Base-by-base conservation (phyloP, 352 stramenopile genomes). In the Blastocystis sp. region DNA sequence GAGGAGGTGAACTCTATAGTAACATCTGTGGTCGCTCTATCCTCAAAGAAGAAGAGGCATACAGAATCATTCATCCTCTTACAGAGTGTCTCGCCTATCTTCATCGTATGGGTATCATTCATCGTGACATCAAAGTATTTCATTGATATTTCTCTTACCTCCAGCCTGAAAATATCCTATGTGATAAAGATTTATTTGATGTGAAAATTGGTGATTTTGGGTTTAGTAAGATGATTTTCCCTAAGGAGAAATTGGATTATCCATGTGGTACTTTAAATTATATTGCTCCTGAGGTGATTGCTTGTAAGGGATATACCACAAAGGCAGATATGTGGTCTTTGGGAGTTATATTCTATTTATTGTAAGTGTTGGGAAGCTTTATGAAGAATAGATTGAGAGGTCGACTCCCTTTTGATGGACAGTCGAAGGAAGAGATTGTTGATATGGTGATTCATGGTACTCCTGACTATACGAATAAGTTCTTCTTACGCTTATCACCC, bases 1-100 rank as follows among this genome's bases (percentile, higher is more conserved):
- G 92, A 9, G 96, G 96, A 24, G 96, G 96, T 17, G 96, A 98
- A 90, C 90, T 99, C 6, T 98, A 98, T 91, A 96, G 98, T 91
- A 93, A 94, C 5, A 98, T 99, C 89, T 95, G 98, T 0, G 93
- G 94, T 0, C 91, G 93, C 1, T 92, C 92, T 35, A 89, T 93
- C 60, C 96, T 96, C 87, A 95, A 93, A 0, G 95, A 98, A 91
- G 90, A 92, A 1, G 94, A 97, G 80, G 95, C 95, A 5, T 93
- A 93, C 5, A 91, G 92, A 6, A 93, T 97, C 33, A 95, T 97
- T 91, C 84, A 91, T 44, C 94, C 94, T n/a, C 90, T 97, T 37
- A 92, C 96, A n/a, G 94, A 97, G 89, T 95, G 93, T 51, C 93
- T 97, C 2, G 92, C 91, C 69, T 97, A 98, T 75, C 90, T 98